A percentile compares a stretch with the other conserved stretches of the same genome.
These are phyloP conservation scores for Strobilomyces echinocephalus DNA, from an alignment of 768 basidiomycete genomes.

Conservation along the genomic window DNA sequence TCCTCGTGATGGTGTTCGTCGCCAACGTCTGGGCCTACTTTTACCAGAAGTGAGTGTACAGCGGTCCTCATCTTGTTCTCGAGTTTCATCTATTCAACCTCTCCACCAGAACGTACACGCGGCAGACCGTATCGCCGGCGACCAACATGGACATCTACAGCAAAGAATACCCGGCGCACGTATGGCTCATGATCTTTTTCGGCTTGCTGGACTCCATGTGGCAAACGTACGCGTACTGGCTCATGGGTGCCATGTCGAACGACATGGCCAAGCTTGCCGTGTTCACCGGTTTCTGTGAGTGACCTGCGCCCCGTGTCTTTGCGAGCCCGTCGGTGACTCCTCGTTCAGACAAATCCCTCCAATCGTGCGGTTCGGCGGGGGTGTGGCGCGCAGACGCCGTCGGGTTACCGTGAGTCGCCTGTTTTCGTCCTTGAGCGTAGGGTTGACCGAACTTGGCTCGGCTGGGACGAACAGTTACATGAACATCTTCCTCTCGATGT, in stretches of 20 bases:
- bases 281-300: slow-evolving; percentile 76
- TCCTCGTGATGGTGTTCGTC: slow-evolving; percentile 61
- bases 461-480: slow-evolving; percentile 40
- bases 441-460: background rate
- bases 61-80: background rate
- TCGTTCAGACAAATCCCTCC: slow-evolving; percentile 60
- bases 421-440: background rate
- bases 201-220: slow-evolving; percentile 79
- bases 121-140: slow-evolving; percentile 38
- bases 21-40: slow-evolving; percentile 77
- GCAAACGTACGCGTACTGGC: slow-evolving; percentile 81
- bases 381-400: slow-evolving; percentile 70
- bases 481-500: slow-evolving; percentile 73
- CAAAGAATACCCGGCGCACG: slow-evolving; percentile 47
- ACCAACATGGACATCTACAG: slow-evolving; percentile 57
- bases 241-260: slow-evolving; percentile 86
- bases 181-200: slow-evolving; percentile 67
- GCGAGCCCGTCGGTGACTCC: background rate
- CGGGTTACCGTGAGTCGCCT: slow-evolving; percentile 50
- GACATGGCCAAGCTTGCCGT: slow-evolving; percentile 75
- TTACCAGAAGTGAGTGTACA: slow-evolving; percentile 56
- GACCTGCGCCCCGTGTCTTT: no score
- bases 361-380: slow-evolving; percentile 69
- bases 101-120: slow-evolving; percentile 45
- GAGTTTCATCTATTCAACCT: background rate